Evolutionary conservation across 192 early-diverging fungal species (phyloP).

Genomic region (Linnemannia elongata): DNA sequence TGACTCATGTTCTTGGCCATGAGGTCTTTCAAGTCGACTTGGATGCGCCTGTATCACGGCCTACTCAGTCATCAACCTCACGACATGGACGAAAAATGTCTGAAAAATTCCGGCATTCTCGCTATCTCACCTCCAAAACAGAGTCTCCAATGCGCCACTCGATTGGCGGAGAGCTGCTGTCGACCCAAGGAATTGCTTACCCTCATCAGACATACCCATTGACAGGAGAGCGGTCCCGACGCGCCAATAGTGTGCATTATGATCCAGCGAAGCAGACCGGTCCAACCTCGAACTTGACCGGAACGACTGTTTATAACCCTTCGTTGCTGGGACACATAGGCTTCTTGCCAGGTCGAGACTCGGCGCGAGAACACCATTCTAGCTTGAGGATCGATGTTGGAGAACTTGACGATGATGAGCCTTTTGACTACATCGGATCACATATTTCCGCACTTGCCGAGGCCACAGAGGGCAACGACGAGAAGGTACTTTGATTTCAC

Average conservation of each 20-base stretch:
- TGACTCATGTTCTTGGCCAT: conserved; percentile 71
- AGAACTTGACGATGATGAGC: conserved; percentile 45
- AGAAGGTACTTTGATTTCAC: conserved; percentile 25
- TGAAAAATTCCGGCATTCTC: conserved; percentile 49
- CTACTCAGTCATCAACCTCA: conserved; percentile 5
- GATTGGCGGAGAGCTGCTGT: conserved; percentile 48
- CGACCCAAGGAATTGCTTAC: conserved; percentile 33
- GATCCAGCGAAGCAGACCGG: conserved; percentile 30
- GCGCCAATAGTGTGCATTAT: conserved; percentile 53
- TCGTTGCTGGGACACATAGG: conserved; percentile 49
- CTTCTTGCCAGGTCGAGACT: conserved; percentile 23
- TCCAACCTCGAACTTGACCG: conserved; percentile 6
- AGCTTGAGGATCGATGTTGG: conserved; percentile 20
- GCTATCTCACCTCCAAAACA: conserved; percentile 29
- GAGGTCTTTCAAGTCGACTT: conserved; percentile 74
- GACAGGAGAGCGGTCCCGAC: conserved; percentile 30
- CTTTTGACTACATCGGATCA: conserved; percentile 27
- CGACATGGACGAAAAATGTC: conserved; percentile 52
- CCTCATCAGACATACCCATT: conserved; percentile 35
- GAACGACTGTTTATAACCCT: conserved; percentile 23
- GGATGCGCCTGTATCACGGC: conserved; percentile 52
- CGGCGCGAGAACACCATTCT: conserved; percentile 21
- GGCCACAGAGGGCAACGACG: conserved; percentile 24
- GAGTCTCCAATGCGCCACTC: conserved; percentile 50
- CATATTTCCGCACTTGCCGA: conserved; percentile 39